Conservation (phyloP, 2,329 filamentous ascomycete genomes). For the Fusarium brachygibbosum region DNA sequence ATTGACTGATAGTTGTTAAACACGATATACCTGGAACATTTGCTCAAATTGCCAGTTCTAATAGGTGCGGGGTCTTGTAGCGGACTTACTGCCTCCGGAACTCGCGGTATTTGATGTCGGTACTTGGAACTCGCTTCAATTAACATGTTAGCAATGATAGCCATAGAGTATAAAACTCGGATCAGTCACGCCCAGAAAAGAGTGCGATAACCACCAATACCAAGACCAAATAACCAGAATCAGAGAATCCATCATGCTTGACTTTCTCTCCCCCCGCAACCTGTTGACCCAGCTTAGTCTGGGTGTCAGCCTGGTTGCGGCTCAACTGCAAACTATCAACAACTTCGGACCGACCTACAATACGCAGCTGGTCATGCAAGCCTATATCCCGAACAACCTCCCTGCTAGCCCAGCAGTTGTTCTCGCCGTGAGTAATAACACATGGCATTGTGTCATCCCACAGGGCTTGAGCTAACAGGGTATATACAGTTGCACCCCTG, state of each 20-base stretch:
- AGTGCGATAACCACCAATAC: not conserved
- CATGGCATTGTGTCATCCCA: accelerated
- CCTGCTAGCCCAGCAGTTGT: conserved; percentile 10
- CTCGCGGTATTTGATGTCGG: conserved; percentile 17
- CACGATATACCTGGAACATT: not conserved
- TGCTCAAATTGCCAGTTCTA: not conserved
- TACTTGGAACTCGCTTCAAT: not conserved
- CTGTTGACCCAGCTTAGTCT: conserved; percentile 16
- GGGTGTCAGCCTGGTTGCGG: conserved; percentile 14
- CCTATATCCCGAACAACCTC: conserved; percentile 4
- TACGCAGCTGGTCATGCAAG: conserved; percentile 13
- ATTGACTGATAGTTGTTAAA: not conserved
- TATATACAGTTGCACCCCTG: conserved; percentile 52
- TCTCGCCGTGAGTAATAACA: conserved; percentile 4
- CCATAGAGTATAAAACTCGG: not conserved
- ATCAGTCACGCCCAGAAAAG: not conserved
- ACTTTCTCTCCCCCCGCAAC: conserved; percentile 8
- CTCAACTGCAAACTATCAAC: conserved; percentile 27
- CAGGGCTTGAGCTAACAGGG: not conserved
- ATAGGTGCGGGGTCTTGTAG: not conserved
- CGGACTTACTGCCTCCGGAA: conserved; percentile 1
- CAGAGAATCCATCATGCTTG: not conserved
- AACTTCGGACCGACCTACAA: conserved; percentile 16
- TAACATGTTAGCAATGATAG: not conserved
- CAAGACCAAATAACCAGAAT: not conserved